Percentiles rank a stretch among this genome's conserved stretches.
These are phyloP conservation scores for Erucastrum elatum DNA, from an alignment of 345 rosid species.

Conservation along the genomic window DNA sequence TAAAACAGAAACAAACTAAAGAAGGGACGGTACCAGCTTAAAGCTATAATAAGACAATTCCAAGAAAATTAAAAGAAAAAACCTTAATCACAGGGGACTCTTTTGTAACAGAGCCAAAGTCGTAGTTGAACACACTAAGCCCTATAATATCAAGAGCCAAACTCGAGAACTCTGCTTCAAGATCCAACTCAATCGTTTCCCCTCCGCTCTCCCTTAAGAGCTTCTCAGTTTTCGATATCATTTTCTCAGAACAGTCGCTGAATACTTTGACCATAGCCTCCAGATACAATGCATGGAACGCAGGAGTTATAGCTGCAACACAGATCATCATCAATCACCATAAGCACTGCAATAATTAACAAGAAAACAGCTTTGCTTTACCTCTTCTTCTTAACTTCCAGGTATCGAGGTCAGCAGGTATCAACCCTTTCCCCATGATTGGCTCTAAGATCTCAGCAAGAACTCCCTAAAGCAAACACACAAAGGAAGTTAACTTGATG, in stretches of 20 bases:
- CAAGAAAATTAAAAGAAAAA: neutral
- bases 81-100: conserved; percentile 98
- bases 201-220: conserved; percentile 50
- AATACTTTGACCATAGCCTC: conserved; percentile 90
- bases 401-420: conserved; percentile 91
- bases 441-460: conserved; percentile 98
- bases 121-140: conserved; percentile 88
- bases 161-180: conserved; percentile 94
- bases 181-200: conserved; percentile 64
- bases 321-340: conserved; percentile 2
- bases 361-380: conserved; percentile 26
- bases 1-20: conserved; percentile 11
- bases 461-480: conserved; percentile 62
- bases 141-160: conserved; percentile 96
- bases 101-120: conserved; percentile 88
- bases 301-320: conserved; percentile 83
- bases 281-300: conserved; percentile 73
- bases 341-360: neutral
- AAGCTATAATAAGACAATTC: neutral
- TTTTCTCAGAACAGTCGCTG: conserved; percentile 71
- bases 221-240: conserved; percentile 69
- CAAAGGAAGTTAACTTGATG: neutral
- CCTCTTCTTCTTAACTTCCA: conserved; percentile 98
- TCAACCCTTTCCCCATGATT: conserved; percentile 96
- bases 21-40: neutral